Evolutionary conservation across 352 stramenopile species (phyloP).

Genomic region (Globisporangium acanthophoron): DNA sequence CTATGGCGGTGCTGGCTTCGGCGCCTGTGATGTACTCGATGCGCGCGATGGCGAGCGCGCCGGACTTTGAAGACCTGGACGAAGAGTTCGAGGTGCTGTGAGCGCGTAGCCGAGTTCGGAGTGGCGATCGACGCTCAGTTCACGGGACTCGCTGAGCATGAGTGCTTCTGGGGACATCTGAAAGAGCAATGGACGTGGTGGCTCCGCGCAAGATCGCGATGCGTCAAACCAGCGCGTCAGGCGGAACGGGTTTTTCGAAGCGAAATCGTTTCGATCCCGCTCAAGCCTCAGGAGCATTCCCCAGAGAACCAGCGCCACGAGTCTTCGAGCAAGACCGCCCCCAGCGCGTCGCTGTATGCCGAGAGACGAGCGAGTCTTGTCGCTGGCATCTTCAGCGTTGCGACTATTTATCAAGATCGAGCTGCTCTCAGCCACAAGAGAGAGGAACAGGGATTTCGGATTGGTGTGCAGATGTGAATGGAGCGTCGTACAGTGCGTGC

Average conservation of each 20-base stretch:
- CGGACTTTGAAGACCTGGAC: conserved; percentile 18
- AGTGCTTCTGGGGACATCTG: neutral
- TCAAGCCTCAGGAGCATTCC: neutral
- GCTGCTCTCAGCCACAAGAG: neutral
- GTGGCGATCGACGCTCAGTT: neutral
- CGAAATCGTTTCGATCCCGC: no score
- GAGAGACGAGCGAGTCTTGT: neutral
- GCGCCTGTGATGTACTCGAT: conserved; percentile 11
- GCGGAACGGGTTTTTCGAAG: neutral
- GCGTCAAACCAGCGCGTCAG: neutral
- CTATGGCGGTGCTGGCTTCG: conserved; percentile 7
- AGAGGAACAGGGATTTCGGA: no score
- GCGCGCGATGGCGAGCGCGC: conserved; percentile 12
- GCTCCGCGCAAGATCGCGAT: neutral
- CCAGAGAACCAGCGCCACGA: neutral
- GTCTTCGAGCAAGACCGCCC: neutral
- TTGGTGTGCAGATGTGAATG: neutral
- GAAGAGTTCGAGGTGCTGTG: conserved; percentile 7
- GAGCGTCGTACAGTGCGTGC: neutral
- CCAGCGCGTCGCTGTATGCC: no score
- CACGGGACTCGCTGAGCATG: neutral
- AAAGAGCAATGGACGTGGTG: neutral
- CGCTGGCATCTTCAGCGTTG: neutral
- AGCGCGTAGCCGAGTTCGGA: neutral
- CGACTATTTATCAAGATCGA: conserved; percentile 6